Conservation (phyloP, 192 early-diverging fungal genomes). For the Podila minutissima region DNA sequence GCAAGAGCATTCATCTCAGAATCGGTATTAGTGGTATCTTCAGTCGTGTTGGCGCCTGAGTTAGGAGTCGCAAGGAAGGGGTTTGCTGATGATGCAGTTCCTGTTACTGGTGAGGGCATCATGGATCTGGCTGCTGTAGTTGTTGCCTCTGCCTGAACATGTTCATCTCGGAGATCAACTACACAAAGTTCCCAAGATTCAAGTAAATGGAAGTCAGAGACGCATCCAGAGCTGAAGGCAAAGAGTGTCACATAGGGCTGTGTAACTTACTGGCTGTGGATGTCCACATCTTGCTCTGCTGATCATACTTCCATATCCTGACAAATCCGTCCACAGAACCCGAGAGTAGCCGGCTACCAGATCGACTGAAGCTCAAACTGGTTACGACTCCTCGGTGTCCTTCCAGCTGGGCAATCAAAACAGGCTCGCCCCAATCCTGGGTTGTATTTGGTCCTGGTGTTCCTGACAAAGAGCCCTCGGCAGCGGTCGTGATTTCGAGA, state of each 20-base stretch:
- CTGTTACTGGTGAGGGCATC: constrained; percentile 35
- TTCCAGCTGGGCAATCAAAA: constrained; percentile 69
- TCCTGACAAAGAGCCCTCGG: constrained; percentile 8
- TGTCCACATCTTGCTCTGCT: constrained; percentile 63
- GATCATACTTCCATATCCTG: constrained; percentile 74
- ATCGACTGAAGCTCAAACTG: constrained; percentile 77
- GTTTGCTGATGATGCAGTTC: constrained; percentile 7
- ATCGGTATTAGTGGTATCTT: constrained; percentile 30
- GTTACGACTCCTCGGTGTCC: constrained; percentile 80
- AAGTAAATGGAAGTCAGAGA: background rate
- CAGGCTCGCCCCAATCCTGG: constrained; percentile 45
- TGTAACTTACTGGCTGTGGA: constrained; percentile 60
- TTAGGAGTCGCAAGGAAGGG: constrained; percentile 5
- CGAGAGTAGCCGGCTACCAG: constrained; percentile 73
- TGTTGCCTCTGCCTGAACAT: constrained; percentile 44
- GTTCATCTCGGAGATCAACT: constrained; percentile 50
- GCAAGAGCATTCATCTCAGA: constrained; percentile 40
- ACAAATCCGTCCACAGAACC: constrained; percentile 85
- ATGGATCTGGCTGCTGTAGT: constrained; percentile 47
- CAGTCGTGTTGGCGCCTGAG: constrained; percentile 3
- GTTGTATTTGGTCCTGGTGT: constrained; percentile 5
- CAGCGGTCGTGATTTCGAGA: background rate
- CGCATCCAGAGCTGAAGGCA: background rate
- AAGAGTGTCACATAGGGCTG: background rate
- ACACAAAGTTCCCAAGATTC: too few species aligned